Conservation (phyloP, 2,329 filamentous ascomycete species). For the Sordariomycetes sp. region DNA sequence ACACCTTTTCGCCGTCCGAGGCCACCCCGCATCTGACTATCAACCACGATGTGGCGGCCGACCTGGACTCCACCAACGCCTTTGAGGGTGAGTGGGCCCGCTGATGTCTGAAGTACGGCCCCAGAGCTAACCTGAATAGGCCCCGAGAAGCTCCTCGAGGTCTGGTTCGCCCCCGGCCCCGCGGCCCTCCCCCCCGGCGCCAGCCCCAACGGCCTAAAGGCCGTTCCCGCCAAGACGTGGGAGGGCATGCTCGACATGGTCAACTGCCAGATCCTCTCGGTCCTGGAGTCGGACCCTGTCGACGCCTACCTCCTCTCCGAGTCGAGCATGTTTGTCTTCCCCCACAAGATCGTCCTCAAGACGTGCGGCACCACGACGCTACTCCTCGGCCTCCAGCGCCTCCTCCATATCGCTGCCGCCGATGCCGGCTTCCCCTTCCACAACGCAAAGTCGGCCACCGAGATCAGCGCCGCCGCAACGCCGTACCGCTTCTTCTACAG, state of each 20-base stretch:
- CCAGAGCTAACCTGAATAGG: constrained; percentile 30
- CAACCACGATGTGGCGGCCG: constrained; percentile 86
- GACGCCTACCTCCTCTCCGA: constrained; percentile 96
- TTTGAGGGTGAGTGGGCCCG: constrained; percentile 60
- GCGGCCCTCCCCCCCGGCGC: constrained; percentile 57
- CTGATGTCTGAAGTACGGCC: not conserved
- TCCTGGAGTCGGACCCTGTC: constrained; percentile 83
- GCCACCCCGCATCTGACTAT: constrained; percentile 87
- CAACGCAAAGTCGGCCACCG: constrained; percentile 50
- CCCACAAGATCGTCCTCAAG: constrained; percentile 98
- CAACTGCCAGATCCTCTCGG: constrained; percentile 95
- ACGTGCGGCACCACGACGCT: constrained; percentile 96
- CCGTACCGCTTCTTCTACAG: constrained; percentile 98
- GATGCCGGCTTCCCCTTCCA: constrained; percentile 82
- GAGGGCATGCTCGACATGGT: constrained; percentile 95
- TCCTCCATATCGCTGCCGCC: constrained; percentile 81
- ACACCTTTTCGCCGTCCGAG: constrained; percentile 69
- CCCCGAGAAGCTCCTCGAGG: constrained; percentile 94
- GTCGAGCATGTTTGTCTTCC: constrained; percentile 99
- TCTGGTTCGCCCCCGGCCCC: constrained; percentile 86
- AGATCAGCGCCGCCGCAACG: constrained; percentile 64
- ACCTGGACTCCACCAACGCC: constrained; percentile 88
- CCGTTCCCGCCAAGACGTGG: constrained; percentile 74
- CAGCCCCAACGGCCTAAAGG: constrained; percentile 69
- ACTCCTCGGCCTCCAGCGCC: constrained; percentile 74